These are phyloP conservation scores for Eucalyptus sp. DNA, from an alignment of 345 rosid species.

Conservation along the genomic window DNA sequence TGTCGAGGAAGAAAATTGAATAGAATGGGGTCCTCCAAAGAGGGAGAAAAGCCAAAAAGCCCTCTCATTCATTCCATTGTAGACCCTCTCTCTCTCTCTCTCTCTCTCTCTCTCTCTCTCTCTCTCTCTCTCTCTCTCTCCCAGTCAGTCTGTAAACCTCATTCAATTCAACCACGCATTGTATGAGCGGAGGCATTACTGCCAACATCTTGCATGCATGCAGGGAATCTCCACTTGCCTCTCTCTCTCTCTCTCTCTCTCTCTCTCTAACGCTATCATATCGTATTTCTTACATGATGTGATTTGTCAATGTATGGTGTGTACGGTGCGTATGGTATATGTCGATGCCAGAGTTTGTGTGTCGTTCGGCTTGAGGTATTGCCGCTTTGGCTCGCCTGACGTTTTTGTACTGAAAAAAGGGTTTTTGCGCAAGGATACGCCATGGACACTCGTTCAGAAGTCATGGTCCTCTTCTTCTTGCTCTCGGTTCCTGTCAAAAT, in stretches of 20 bases:
- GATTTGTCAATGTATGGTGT: neutral
- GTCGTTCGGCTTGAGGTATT: neutral
- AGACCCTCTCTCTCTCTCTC: neutral
- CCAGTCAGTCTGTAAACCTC: neutral
- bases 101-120: neutral
- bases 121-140: no score
- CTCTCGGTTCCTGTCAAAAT: neutral
- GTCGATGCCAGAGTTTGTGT: neutral
- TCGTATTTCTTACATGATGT: neutral
- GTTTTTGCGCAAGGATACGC: neutral
- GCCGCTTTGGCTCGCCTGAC: neutral
- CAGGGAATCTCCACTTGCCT: neutral
- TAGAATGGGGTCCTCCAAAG: neutral
- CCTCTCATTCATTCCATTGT: neutral
- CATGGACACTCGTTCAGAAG: neutral
- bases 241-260: neutral
- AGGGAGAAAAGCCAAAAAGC: neutral
- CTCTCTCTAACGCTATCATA: neutral
- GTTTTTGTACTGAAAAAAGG: neutral
- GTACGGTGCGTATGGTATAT: neutral
- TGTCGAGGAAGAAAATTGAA: neutral
- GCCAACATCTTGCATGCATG: neutral
- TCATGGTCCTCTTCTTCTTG: neutral
- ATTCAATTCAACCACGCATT: slow-evolving; percentile 3
- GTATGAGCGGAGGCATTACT: slow-evolving; percentile 2